Conservation (phyloP, 2,329 filamentous ascomycete species). For the Beauveria rudraprayagi region DNA sequence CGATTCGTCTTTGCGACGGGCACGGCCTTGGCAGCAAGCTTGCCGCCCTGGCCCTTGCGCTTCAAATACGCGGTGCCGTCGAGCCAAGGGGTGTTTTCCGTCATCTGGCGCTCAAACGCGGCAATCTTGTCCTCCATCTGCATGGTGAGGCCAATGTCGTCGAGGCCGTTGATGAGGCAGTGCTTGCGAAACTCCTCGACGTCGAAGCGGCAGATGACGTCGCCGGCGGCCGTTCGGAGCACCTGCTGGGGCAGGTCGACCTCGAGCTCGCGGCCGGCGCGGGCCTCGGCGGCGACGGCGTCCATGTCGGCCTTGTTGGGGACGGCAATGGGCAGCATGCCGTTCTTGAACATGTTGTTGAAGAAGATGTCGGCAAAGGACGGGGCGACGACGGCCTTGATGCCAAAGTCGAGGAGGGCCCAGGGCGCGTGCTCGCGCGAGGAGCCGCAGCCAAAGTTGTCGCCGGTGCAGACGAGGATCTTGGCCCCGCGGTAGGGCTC, state of each 20-base stretch:
- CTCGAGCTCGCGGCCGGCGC: slow-evolving; percentile 75
- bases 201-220: slow-evolving; percentile 69
- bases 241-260: slow-evolving; percentile 80
- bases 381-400: slow-evolving; percentile 86
- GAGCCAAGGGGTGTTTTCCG: slow-evolving; percentile 77
- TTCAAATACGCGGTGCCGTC: slow-evolving; percentile 78
- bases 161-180: slow-evolving; percentile 85
- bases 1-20: slow-evolving; percentile 84
- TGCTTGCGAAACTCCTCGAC: slow-evolving; percentile 93
- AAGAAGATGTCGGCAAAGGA: slow-evolving; percentile 78
- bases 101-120: slow-evolving; percentile 71
- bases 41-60: slow-evolving; percentile 46
- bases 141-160: slow-evolving; percentile 93
- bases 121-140: slow-evolving; percentile 85
- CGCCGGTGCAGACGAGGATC: slow-evolving; percentile 84
- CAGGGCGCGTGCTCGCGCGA: slow-evolving; percentile 94
- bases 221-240: slow-evolving; percentile 68
- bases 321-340: slow-evolving; percentile 85
- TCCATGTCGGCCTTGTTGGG: slow-evolving; percentile 57
- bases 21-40: slow-evolving; percentile 49
- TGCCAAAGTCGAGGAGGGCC: slow-evolving; percentile 94
- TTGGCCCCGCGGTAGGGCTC: slow-evolving; percentile 77
- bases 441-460: slow-evolving; percentile 91
- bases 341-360: slow-evolving; percentile 99
- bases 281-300: slow-evolving; percentile 67